Conservation (phyloP, 2,329 filamentous ascomycete genomes). For the Acrocalymma vagum region DNA sequence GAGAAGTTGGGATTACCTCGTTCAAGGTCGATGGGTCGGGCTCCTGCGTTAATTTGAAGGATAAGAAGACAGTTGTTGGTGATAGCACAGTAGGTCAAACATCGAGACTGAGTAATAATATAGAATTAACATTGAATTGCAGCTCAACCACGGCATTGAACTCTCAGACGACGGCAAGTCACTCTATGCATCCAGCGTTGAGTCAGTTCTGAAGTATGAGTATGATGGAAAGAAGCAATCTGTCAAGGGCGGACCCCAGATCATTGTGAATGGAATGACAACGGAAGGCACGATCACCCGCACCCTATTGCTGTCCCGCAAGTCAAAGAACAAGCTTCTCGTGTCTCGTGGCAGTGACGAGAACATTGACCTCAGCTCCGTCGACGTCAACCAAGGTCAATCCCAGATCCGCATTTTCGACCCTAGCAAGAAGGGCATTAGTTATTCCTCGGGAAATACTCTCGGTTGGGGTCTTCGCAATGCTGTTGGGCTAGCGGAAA, state of each 20-base stretch:
- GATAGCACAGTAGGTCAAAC: conserved; percentile 15
- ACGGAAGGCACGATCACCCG: conserved; percentile 68
- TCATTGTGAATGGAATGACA: conserved; percentile 68
- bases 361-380: conserved; percentile 66
- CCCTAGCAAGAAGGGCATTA: conserved; percentile 38
- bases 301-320: conserved; percentile 68
- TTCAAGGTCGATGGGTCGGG: conserved; percentile 35
- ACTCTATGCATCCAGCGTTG: conserved; percentile 26
- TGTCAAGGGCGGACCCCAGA: conserved; percentile 50
- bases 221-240: conserved; percentile 40
- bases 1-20: conserved; percentile 40
- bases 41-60: conserved; percentile 18
- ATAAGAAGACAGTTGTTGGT: conserved; percentile 18
- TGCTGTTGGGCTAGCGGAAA: conserved; percentile 71
- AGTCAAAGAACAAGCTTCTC: conserved; percentile 63
- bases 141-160: conserved; percentile 58
- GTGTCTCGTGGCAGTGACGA: conserved; percentile 68
- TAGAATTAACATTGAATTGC: not conserved
- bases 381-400: conserved; percentile 60
- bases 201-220: not conserved
- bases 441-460: conserved; percentile 46
- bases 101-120: not conserved
- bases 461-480: conserved; percentile 74
- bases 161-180: conserved; percentile 52
- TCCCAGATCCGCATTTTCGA: conserved; percentile 70